Base-by-base conservation (phyloP, 495 filamentous ascomycete genomes). In the Penicillium silybi region DNA sequence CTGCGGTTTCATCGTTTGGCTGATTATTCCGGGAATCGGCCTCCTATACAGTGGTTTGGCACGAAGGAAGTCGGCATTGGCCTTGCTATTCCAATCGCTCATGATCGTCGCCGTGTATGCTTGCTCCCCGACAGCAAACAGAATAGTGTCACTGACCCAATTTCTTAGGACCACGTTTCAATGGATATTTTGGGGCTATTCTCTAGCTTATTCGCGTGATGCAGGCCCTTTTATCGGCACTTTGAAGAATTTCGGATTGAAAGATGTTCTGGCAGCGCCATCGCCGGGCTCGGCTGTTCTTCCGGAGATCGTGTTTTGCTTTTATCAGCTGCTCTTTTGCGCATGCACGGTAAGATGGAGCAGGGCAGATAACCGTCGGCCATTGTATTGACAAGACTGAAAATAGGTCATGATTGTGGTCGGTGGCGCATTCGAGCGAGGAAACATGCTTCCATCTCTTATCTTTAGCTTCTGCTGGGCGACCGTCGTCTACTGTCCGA, bases 121-220 rank as follows among this genome's bases (percentile, higher is more conserved):
- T 23, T 59, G 22, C 29, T 3, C 11, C 8, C 7, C 6, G 6
- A 15, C 9, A 4, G 11, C 11, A 35, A 20, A 17, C 4, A 25
- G 19, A 7, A 22, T 22, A 16, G 16, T 4, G 16, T 13, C 11
- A 11, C 17, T 16, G 38, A 34, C 38, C 17, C 16, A 6, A 17
- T 3, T 16, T 20, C 23, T 16, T 39, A 71, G 68, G 8, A 70
- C 64, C 3, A 77, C 75, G 15, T 77, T 80, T 45, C 75, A 80
- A 65, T 81, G 79, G 78, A 76, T 80, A 45, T 80, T 82, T 58
- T 82, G 78, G 77, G 79, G 80, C 3, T 84, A 82, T 56, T 77
- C 77, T 0, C 63, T 84, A 1, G 70, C 78, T 18, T 83, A 80
- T 64, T 71, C 70, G 3, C 59, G 74, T 27, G 69, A 74, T 46